Conservation (phyloP, 1,284 basidiomycete genomes). For the Pascua sp. region DNA sequence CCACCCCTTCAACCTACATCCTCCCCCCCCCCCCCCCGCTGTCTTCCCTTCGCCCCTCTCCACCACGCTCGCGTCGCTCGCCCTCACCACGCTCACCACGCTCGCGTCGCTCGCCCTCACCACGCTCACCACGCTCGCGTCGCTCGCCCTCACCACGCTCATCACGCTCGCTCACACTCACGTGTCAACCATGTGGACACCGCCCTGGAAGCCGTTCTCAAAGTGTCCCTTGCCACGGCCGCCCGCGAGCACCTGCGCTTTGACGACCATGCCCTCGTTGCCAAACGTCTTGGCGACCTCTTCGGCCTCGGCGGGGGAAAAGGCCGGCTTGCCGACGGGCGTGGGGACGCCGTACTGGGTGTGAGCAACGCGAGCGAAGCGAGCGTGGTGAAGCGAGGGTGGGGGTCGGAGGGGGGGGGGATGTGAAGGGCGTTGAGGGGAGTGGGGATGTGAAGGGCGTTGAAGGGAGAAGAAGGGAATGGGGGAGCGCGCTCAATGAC, state of each 20-base stretch:
- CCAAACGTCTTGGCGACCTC: conserved; percentile 85
- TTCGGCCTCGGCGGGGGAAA: conserved; percentile 84
- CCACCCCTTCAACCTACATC: too few relatives aligned
- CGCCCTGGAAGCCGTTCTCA: conserved; percentile 92
- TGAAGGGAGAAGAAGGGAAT: background rate
- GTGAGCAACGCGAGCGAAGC: background rate
- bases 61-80: background rate
- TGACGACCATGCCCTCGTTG: conserved; percentile 85
- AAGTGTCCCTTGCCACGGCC: conserved; percentile 98
- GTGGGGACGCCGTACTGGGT: conserved; percentile 89
- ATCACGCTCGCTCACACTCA: conserved; percentile 48
- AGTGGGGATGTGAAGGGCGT: too few relatives aligned
- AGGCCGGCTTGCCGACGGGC: conserved; percentile 86
- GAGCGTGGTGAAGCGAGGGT: background rate
- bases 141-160: background rate
- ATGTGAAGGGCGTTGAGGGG: background rate
- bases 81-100: too few relatives aligned
- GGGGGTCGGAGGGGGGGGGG: background rate
- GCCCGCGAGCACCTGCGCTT: conserved; percentile 95
- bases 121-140: background rate
- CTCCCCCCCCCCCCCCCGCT: background rate
- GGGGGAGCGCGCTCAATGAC: background rate
- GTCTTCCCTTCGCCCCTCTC: background rate
- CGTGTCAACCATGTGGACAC: conserved; percentile 93
- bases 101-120: background rate